These are phyloP conservation scores for Russula virescens DNA, from an alignment of 768 basidiomycete species.

Conservation along the genomic window DNA sequence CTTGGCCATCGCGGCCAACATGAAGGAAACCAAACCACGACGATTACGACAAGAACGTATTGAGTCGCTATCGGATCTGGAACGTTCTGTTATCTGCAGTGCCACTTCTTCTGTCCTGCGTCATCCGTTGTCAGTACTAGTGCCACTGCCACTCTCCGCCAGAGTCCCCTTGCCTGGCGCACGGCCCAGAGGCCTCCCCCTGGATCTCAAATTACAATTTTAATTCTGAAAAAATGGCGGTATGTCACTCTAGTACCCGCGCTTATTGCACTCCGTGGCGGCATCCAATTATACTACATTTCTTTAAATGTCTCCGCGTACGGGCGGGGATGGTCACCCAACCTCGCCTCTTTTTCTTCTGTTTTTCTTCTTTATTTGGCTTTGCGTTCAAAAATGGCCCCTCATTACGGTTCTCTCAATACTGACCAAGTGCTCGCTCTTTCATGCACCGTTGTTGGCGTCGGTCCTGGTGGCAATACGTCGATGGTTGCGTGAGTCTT, in stretches of 20 bases:
- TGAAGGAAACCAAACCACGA: too few relatives aligned
- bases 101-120: conserved; percentile 11
- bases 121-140: conserved; percentile 8
- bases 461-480: conserved; percentile 75
- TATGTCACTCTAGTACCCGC: too few relatives aligned
- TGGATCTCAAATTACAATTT: conserved; percentile 6
- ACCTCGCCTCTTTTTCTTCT: conserved; percentile 4
- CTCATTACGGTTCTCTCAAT: conserved; percentile 28
- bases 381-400: conserved; percentile 24
- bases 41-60: too few relatives aligned
- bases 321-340: neutral
- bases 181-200: too few relatives aligned
- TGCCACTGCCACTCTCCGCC: neutral
- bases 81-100: conserved; percentile 13
- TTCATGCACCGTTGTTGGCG: conserved; percentile 57
- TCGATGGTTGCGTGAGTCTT: conserved; percentile 71
- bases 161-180: too few relatives aligned
- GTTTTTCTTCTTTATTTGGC: conserved; percentile 10
- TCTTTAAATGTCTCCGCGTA: neutral
- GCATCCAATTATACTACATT: neutral
- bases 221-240: too few relatives aligned
- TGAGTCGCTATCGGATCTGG: neutral
- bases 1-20: neutral
- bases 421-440: conserved; percentile 50
- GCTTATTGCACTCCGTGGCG: too few relatives aligned